Base-by-base conservation (phyloP, 1,139 yeast genomes). In the Zygotorulaspora mrakii region DNA sequence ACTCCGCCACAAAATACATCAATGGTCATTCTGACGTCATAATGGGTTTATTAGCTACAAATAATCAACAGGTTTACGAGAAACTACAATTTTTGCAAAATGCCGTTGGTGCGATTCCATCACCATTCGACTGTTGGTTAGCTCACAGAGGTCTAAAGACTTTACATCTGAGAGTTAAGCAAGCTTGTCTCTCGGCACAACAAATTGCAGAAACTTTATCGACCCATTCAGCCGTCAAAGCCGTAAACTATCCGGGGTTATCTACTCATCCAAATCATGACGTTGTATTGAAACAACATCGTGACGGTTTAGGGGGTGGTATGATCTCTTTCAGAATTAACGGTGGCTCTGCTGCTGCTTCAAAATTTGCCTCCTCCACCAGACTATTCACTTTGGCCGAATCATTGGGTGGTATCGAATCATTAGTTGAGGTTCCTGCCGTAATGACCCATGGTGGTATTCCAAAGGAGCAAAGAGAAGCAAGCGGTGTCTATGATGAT, bases 1-100 rank as follows among this genome's bases (percentile, higher is more conserved):
- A 86, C 69, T 83, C 94, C 17, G 94, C 86, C 50, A 86, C 95
- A 59, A 86, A 86, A 69, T 86, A 84, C 73, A 82, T 86, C 64
- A 86, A 86, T 62, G 95, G 96, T 50, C 96, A 86, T 69, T 83
- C 94, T 34, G 96, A 86, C 61, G 95, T 86, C 25, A 94, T 86
- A 44, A 76, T 85, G 74, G 96, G 96, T 57, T 82, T 82, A 38
- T 74, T 84, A 50, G 88, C 86, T 43, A 77, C 87, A 53, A 82
- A 78, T 70, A 66, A 67, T 54, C 79, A 75, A 46, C 70, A 64
- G 39, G 68, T 84, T 55, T 79, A 78, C 66, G 79, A 79, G 50
- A 70, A 71, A 56, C 74, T 79, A 64, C 72, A 85, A 49, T 86
- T 84, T 70, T 72, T 85, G 64, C 95, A 86, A 66, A 86, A 86